phyloP scores from a whole-genome alignment of 2,329 filamentous ascomycete species.

The Verticillium longisporum region DNA sequence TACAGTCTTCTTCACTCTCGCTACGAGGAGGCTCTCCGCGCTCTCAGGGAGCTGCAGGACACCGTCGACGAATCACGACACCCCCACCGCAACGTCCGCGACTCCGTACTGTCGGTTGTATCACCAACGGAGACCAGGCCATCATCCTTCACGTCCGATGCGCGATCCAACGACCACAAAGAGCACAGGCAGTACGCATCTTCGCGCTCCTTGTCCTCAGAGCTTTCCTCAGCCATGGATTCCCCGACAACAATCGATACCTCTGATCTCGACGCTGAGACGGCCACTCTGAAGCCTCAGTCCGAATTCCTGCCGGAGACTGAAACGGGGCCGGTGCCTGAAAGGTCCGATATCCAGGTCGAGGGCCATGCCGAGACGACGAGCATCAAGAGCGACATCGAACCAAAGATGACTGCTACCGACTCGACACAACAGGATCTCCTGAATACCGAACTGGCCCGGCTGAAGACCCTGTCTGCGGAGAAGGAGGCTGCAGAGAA shows the following conservation, averaged over 20 bases:
- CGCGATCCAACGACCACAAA: conserved; percentile 61
- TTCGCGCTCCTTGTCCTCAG: conserved; percentile 87
- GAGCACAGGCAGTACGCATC: conserved; percentile 60
- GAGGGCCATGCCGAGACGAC: background rate
- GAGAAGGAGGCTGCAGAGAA: conserved; percentile 73
- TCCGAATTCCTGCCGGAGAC: background rate
- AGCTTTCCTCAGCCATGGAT: conserved; percentile 82
- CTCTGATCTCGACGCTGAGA: conserved; percentile 47
- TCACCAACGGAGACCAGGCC: conserved; percentile 51
- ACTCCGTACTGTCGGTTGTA: conserved; percentile 48
- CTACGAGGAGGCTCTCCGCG: conserved; percentile 82
- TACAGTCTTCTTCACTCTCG: conserved; percentile 78
- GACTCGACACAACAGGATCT: background rate
- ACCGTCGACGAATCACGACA: conserved; percentile 73
- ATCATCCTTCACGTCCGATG: conserved; percentile 78
- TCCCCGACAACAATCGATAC: conserved; percentile 60
- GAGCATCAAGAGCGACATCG: background rate
- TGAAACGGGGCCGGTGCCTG: background rate
- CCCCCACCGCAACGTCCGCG: conserved; percentile 40
- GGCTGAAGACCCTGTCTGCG: conserved; percentile 60
- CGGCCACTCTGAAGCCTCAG: conserved; percentile 35
- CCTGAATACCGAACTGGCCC: conserved; percentile 60
- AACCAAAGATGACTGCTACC: background rate
- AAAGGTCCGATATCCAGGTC: background rate
- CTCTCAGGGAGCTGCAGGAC: conserved; percentile 80